Conservation (phyloP, 345 rosid genomes). For the Brassica nigra region DNA sequence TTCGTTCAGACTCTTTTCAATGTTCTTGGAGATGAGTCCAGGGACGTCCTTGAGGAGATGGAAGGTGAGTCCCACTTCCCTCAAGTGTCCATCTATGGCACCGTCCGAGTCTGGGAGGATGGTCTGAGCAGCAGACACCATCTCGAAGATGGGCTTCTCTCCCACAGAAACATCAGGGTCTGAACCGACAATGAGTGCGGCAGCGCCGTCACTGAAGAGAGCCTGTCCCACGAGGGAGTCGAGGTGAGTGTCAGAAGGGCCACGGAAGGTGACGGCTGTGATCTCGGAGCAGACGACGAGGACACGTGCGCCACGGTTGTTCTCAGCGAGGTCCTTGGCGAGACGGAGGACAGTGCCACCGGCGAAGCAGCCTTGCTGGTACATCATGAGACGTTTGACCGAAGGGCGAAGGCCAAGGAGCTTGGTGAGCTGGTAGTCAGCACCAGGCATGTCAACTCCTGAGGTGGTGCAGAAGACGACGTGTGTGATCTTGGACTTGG, state of each 20-base stretch:
- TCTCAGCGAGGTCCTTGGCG: conserved; percentile 81
- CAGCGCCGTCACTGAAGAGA: conserved; percentile 74
- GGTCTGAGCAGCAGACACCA: conserved; percentile 69
- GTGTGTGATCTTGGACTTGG: conserved; percentile 84
- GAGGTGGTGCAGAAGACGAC: conserved; percentile 82
- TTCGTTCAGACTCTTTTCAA: conserved; percentile 63
- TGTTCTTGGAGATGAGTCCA: conserved; percentile 66
- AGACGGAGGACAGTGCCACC: conserved; percentile 87
- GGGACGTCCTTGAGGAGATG: conserved; percentile 70
- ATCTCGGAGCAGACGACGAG: conserved; percentile 78
- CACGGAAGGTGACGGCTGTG: conserved; percentile 81
- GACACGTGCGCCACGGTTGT: conserved; percentile 76
- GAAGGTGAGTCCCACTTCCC: conserved; percentile 73
- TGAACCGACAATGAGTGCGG: conserved; percentile 64
- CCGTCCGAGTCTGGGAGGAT: conserved; percentile 76
- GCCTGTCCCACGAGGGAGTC: conserved; percentile 77
- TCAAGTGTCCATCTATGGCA: conserved; percentile 67
- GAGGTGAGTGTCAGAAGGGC: conserved; percentile 66
- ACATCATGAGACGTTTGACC: conserved; percentile 74
- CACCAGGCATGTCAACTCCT: conserved; percentile 93
- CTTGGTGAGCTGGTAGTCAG: conserved; percentile 88
- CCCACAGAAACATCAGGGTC: conserved; percentile 50
- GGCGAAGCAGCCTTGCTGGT: conserved; percentile 73
- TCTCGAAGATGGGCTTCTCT: conserved; percentile 65
- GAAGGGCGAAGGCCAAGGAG: conserved; percentile 79